Evolutionary conservation across 2,329 filamentous ascomycete genomes (phyloP).

Genomic region (Colletotrichum sp.): DNA sequence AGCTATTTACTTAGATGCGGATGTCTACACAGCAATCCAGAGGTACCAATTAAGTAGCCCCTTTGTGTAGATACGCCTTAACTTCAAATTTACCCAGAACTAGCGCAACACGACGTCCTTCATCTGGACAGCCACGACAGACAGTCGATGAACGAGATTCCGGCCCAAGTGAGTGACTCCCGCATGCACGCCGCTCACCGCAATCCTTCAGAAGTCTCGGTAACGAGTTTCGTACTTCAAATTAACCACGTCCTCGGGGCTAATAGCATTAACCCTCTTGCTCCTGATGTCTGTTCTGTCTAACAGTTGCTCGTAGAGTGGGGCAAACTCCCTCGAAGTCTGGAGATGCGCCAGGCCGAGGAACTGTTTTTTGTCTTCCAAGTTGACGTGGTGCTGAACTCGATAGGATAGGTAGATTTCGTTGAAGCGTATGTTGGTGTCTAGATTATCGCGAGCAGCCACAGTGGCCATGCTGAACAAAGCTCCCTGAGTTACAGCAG

Average conservation of each 20-base stretch:
- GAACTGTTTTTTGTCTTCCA: background rate
- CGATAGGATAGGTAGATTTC: constrained; percentile 39
- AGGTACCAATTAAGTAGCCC: background rate
- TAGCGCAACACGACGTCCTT: background rate
- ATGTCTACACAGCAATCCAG: background rate
- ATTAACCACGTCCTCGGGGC: background rate
- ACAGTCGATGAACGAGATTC: accelerated
- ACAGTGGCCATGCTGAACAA: constrained; percentile 36
- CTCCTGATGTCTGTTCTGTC: constrained; percentile 6
- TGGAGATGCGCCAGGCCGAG: constrained; percentile 2
- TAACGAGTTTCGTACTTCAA: background rate
- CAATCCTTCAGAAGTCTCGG: background rate
- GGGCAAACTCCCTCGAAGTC: background rate
- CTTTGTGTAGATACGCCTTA: background rate
- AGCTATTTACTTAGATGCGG: no score
- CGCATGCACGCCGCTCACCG: accelerated
- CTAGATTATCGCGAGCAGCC: constrained; percentile 30
- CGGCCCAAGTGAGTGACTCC: accelerated
- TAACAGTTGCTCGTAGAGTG: constrained; percentile 8
- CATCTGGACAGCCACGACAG: no score
- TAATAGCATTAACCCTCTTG: background rate
- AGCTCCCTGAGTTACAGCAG: constrained; percentile 39
- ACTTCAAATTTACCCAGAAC: background rate
- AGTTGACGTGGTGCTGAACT: constrained; percentile 28
- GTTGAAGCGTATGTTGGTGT: constrained; percentile 41